Evolutionary conservation across 2,329 filamentous ascomycete species (phyloP), one percentile per base, ranked within the genome.

Genomic region (Sporothrix euskadiensis): DNA sequence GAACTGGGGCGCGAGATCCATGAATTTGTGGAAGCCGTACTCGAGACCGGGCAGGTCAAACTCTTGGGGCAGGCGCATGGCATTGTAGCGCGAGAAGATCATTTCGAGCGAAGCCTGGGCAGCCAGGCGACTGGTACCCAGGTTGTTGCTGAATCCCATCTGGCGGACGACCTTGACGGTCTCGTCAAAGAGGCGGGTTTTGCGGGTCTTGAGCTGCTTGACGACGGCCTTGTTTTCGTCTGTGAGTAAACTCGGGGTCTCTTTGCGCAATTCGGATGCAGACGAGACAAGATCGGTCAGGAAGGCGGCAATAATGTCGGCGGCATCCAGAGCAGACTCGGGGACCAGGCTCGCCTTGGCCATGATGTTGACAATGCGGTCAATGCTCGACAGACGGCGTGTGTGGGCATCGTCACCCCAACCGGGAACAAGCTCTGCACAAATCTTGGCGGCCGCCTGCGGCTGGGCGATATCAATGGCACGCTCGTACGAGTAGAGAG

Each of bases 121-220:
- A 54, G 88, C 87, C 22, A 98, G 85, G 59, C 91, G 85, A 79
- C 92, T 89, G 16, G 89, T 90, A 76, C 92, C 90, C 19, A 97
- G 85, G 79, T 97, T 98, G 71, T 91, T 90, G 78, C 91, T 91
- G 78, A 99, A 88, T 4, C 96, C 96, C 95, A 99, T 98, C 73
- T 91, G 88, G 49, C 94, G 90, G 39, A 98, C 84, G 30, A 90
- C 89, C 78, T 93, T 94, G 76, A 99, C 84, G 0, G 92, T 94
- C 77, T 98, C 95, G 0, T 94, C 92, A 78, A 97, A 96, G 16
- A 98, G 87, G 77, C 94, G 94, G 59, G 94, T 90, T 83, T 99
- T 99, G 78, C 93, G 89, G 2, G 89, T 90, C 84, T 98, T 98
- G 77, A 98, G 88, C 80, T 98, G 93, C 81, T 97, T 94, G 75